Conservation (phyloP, 805 yeast genomes). For the Myxozyma lipomycoides region DNA sequence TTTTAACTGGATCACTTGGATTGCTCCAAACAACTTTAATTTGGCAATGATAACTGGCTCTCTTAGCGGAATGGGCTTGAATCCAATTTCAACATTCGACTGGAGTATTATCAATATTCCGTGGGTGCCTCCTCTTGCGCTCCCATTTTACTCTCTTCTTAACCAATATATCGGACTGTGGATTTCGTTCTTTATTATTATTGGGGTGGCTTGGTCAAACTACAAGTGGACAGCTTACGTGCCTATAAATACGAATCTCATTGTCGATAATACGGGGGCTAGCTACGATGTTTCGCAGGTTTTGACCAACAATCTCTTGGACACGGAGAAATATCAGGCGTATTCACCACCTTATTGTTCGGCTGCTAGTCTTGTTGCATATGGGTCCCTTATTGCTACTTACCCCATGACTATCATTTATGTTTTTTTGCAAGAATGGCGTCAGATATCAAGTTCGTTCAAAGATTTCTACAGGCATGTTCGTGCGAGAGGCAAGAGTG, state of each 20-base stretch:
- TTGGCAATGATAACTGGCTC: conserved; percentile 51
- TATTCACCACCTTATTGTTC: conserved; percentile 65
- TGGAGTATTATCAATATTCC: too few species aligned
- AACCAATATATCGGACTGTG: conserved; percentile 36
- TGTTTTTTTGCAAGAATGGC: background rate
- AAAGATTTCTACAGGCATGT: background rate
- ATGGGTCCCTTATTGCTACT: background rate
- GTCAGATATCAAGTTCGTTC: background rate
- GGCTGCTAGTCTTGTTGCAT: conserved; percentile 42
- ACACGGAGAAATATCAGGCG: conserved; percentile 45
- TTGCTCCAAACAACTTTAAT: conserved; percentile 48
- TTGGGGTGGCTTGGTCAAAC: conserved; percentile 42
- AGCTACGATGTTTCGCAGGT: conserved; percentile 47
- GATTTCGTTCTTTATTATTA: conserved; percentile 32
- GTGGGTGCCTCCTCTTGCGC: conserved; percentile 45
- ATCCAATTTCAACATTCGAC: conserved; percentile 48
- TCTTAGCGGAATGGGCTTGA: conserved; percentile 41
- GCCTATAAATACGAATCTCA: conserved; percentile 48
- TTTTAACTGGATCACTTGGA: conserved; percentile 60
- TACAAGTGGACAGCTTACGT: conserved; percentile 40
- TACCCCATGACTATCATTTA: background rate
- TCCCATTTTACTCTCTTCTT: conserved; percentile 57
- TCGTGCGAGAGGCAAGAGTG: too few species aligned
- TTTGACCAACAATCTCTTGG: conserved; percentile 46
- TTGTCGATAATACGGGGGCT: conserved; percentile 52